Percentiles rank a stretch among this genome's conserved stretches.
Evolutionary conservation across 352 stramenopile species (phyloP).

Genomic region (Globisporangium radiosum): DNA sequence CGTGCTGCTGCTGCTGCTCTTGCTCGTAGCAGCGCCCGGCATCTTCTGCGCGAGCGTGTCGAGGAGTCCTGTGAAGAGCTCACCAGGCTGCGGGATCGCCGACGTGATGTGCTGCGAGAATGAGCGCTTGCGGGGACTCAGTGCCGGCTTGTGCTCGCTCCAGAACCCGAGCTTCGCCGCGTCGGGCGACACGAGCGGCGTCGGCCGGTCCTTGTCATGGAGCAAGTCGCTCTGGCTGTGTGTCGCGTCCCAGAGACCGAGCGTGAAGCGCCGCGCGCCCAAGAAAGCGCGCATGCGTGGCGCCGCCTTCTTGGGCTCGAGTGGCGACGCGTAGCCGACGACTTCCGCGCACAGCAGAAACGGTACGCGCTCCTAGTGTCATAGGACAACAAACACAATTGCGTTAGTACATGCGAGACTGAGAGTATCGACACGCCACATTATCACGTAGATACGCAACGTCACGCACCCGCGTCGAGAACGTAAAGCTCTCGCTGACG

Average conservation of each 20-base stretch:
- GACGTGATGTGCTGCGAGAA: slow-evolving; percentile 70
- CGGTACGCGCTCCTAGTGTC: slow-evolving; percentile 58
- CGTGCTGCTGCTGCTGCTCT: slow-evolving; percentile 5
- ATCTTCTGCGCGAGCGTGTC: slow-evolving; percentile 66
- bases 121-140: slow-evolving; percentile 56
- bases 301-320: slow-evolving; percentile 30
- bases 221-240: slow-evolving; percentile 26
- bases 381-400: slow-evolving; percentile 1
- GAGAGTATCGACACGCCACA: too few species aligned
- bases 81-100: slow-evolving; percentile 56
- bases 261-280: slow-evolving; percentile 45
- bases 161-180: slow-evolving; percentile 70
- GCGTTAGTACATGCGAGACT: background rate
- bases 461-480: slow-evolving; percentile 48
- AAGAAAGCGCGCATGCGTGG: slow-evolving; percentile 45
- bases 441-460: too few species aligned
- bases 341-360: slow-evolving; percentile 75
- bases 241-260: slow-evolving; percentile 46
- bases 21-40: slow-evolving; percentile 17
- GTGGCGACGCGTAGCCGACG: slow-evolving; percentile 47
- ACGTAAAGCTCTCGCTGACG: slow-evolving; percentile 76
- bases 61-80: slow-evolving; percentile 63
- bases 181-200: slow-evolving; percentile 50
- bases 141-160: slow-evolving; percentile 59
- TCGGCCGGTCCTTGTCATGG: slow-evolving; percentile 17